Conservation (phyloP, 2,329 filamentous ascomycete species). For the Fusarium floridanum region DNA sequence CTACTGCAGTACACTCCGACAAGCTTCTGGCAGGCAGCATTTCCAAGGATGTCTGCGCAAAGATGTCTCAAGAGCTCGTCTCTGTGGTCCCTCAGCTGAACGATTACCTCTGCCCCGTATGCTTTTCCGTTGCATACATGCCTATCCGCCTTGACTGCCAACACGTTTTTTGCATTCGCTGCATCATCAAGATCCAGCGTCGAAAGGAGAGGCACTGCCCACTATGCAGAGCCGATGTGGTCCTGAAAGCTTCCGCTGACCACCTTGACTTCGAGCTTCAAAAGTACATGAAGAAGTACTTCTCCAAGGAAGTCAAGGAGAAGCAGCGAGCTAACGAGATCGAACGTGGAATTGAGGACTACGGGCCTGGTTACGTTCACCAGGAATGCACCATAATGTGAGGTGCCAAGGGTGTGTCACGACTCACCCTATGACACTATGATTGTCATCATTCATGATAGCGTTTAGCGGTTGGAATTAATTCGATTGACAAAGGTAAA, state of each 20-base stretch:
- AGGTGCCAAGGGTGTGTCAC: constrained; percentile 18
- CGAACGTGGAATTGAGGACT: constrained; percentile 79
- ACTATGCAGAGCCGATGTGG: constrained; percentile 78
- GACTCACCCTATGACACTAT: neutral
- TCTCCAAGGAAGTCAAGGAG: constrained; percentile 76
- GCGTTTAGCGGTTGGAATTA: constrained; percentile 10
- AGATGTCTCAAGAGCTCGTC: constrained; percentile 79
- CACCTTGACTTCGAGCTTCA: constrained; percentile 78
- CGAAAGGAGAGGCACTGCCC: constrained; percentile 78
- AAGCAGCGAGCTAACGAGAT: constrained; percentile 80
- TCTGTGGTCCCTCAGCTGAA: constrained; percentile 83
- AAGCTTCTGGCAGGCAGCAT: constrained; percentile 75
- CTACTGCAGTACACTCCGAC: constrained; percentile 68
- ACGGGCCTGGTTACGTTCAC: constrained; percentile 74
- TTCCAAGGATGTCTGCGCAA: constrained; percentile 80
- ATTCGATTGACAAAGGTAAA: neutral
- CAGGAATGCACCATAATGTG: constrained; percentile 73
- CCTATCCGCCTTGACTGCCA: constrained; percentile 82
- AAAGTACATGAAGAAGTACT: constrained; percentile 80
- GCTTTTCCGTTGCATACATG: constrained; percentile 82
- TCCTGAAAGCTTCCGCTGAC: constrained; percentile 77
- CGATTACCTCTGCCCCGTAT: constrained; percentile 86
- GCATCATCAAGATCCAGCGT: constrained; percentile 83
- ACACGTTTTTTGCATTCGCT: constrained; percentile 87
- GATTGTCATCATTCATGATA: neutral